A percentile compares a stretch with the other conserved stretches of the same genome.
Evolutionary conservation across 441 rosid genomes (phyloP).

Genomic region (Metrosideros polymorpha): DNA sequence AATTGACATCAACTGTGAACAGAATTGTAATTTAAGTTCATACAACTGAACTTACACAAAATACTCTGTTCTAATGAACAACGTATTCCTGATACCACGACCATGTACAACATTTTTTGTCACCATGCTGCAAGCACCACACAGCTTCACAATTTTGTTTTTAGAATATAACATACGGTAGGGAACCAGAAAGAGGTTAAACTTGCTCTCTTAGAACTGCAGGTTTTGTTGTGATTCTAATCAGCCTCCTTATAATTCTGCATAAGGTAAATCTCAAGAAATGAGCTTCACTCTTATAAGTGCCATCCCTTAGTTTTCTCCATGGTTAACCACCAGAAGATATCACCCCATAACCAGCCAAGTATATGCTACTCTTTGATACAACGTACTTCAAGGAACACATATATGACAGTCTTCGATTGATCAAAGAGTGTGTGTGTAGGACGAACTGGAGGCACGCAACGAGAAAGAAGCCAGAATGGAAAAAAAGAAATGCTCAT

Average conservation of each 20-base stretch:
- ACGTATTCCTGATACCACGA: neutral
- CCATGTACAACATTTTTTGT: neutral
- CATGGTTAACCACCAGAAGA: neutral
- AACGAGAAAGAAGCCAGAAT: neutral
- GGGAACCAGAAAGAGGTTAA: neutral
- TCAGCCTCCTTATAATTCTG: neutral
- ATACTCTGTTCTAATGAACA: neutral
- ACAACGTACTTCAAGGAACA: neutral
- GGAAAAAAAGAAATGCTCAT: neutral
- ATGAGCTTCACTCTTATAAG: neutral
- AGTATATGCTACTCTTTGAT: neutral
- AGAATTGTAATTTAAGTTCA: neutral
- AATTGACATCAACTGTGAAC: neutral
- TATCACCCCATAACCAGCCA: neutral
- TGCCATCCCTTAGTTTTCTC: neutral
- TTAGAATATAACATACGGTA: neutral
- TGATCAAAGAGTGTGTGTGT: neutral
- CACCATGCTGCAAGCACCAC: neutral
- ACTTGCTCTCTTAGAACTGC: neutral
- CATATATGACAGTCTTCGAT: neutral
- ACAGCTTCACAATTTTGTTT: neutral
- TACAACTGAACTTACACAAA: neutral
- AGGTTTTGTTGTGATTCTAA: neutral
- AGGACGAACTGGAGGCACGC: accelerated
- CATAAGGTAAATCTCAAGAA: neutral